phyloP scores from a whole-genome alignment of 2,329 filamentous ascomycete species.

The Fusarium avenaceum region DNA sequence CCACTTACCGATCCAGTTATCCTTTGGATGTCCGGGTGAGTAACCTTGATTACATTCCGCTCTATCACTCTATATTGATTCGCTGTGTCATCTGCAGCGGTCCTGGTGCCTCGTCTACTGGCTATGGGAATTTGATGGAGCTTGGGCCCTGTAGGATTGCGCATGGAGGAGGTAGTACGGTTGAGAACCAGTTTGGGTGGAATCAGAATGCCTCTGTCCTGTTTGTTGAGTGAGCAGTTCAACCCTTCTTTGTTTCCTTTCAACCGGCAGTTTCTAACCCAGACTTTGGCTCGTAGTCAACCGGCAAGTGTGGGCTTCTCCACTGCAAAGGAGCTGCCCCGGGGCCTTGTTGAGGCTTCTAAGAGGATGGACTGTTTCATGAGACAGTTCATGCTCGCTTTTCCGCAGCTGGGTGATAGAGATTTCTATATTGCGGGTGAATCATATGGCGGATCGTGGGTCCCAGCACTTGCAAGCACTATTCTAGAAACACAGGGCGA shows the following conservation, averaged over 20 bases:
- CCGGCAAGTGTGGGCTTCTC: neutral
- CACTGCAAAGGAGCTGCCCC: neutral
- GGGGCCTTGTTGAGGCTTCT: neutral
- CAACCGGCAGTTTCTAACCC: neutral
- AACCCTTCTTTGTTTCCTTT: no score
- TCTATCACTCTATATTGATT: neutral
- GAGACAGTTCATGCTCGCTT: slow-evolving; percentile 6
- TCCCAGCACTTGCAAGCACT: neutral
- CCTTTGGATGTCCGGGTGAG: slow-evolving; percentile 20
- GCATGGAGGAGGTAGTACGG: slow-evolving; percentile 10
- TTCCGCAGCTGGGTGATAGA: neutral
- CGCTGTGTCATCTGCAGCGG: neutral
- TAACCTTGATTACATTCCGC: neutral
- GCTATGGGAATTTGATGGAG: slow-evolving; percentile 16
- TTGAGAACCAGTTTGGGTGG: slow-evolving; percentile 19
- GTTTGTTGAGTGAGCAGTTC: slow-evolving; percentile 11
- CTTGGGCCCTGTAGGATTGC: slow-evolving; percentile 20
- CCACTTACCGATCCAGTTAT: slow-evolving; percentile 8
- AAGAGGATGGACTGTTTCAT: slow-evolving; percentile 15
- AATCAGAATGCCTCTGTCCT: slow-evolving; percentile 16
- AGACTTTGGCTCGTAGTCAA: neutral
- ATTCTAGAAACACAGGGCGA: neutral
- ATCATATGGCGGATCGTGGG: slow-evolving; percentile 9
- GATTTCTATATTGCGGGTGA: slow-evolving; percentile 5
- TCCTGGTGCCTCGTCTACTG: slow-evolving; percentile 12